phyloP scores from a whole-genome alignment of 371 early-diverging fungal species.

The Mortierella sp. region DNA sequence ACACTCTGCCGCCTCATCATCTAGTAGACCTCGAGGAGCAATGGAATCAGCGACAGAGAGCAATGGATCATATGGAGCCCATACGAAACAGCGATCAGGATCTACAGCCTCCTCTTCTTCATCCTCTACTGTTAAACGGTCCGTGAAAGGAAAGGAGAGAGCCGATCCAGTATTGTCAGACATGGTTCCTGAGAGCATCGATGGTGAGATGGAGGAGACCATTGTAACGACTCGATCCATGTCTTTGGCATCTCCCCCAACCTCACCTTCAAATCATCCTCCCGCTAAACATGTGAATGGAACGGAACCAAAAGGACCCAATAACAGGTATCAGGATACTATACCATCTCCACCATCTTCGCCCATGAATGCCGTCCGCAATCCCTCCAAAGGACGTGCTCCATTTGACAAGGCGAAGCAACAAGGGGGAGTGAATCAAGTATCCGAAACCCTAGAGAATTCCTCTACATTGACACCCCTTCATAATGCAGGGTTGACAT shows the following conservation, averaged over 20 bases:
- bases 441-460: too few relatives aligned
- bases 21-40: too few relatives aligned
- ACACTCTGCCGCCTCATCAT: slow-evolving; percentile 14
- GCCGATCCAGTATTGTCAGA: slow-evolving; percentile 4
- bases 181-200: background rate
- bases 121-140: slow-evolving; percentile 1
- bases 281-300: background rate
- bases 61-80: too few relatives aligned
- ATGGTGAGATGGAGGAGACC: background rate
- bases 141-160: slow-evolving; percentile 29
- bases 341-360: slow-evolving; percentile 40
- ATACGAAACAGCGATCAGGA: slow-evolving; percentile 8
- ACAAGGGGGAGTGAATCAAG: too few relatives aligned
- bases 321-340: background rate
- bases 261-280: background rate
- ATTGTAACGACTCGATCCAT: background rate
- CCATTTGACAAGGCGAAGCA: background rate
- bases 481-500: background rate
- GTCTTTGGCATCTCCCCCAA: slow-evolving; percentile 3
- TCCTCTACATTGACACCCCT: too few relatives aligned
- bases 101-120: slow-evolving; percentile 10
- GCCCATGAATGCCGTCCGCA: slow-evolving; percentile 6
- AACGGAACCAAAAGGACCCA: background rate
- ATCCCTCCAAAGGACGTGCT: background rate
- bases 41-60: too few relatives aligned